Evolutionary conservation across 768 basidiomycete species (phyloP).

Genomic region (Trametes cubensis): DNA sequence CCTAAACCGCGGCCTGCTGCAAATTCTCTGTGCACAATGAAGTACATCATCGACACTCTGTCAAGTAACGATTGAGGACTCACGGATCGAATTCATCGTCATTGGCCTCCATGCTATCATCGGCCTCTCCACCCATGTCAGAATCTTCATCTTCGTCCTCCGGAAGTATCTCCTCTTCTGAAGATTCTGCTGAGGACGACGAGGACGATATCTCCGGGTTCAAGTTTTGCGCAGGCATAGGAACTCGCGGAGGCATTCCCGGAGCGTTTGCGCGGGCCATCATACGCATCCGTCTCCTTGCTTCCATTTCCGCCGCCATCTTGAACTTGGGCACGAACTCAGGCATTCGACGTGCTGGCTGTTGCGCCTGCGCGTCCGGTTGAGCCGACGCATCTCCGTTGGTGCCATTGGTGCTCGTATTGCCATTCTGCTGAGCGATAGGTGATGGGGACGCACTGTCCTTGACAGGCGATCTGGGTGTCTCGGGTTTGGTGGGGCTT

Average conservation of each 20-base stretch:
- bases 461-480: constrained; percentile 14
- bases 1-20: constrained; percentile 50
- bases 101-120: constrained; percentile 42
- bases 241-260: constrained; percentile 37
- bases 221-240: constrained; percentile 39
- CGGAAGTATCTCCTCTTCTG: constrained; percentile 44
- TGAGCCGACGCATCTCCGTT: constrained; percentile 9
- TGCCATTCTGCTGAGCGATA: constrained; percentile 10
- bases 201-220: constrained; percentile 54
- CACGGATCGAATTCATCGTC: constrained; percentile 81
- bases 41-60: neutral
- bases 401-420: neutral
- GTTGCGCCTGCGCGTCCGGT: constrained; percentile 31
- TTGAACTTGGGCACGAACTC: constrained; percentile 79
- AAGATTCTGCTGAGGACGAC: constrained; percentile 25
- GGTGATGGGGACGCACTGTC: constrained; percentile 1
- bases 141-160: constrained; percentile 50
- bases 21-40: constrained; percentile 54
- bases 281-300: constrained; percentile 64
- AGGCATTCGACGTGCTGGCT: constrained; percentile 41
- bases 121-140: constrained; percentile 47
- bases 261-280: constrained; percentile 57
- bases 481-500: constrained; percentile 5
- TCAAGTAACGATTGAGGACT: constrained; percentile 32
- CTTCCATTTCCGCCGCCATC: constrained; percentile 87